These are phyloP conservation scores for Dothidotthia symphoricarpi DNA, from an alignment of 2,329 filamentous ascomycete species.

Conservation along the genomic window DNA sequence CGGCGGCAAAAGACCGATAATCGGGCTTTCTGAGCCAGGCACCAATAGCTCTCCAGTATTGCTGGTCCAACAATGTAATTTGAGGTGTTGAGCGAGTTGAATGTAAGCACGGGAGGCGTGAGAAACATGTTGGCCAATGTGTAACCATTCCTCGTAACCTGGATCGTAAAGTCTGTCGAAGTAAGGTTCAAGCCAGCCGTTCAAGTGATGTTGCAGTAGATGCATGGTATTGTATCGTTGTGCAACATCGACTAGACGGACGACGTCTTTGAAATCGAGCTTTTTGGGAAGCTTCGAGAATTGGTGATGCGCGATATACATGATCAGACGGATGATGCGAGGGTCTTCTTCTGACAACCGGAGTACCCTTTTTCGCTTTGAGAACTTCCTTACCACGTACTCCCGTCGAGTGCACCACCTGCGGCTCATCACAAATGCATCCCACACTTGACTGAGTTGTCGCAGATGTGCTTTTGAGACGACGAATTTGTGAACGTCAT, in stretches of 20 bases:
- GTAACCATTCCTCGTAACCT: constrained; percentile 27
- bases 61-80: constrained; percentile 1
- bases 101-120: too few species aligned
- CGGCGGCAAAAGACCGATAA: too few species aligned
- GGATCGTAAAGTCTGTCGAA: constrained; percentile 1
- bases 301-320: constrained; percentile 34
- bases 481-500: constrained; percentile 5
- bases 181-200: constrained; percentile 14
- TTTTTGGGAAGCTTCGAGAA: constrained; percentile 23
- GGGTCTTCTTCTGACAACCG: constrained; percentile 33
- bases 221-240: constrained; percentile 27
- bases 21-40: not conserved
- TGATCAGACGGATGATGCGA: constrained; percentile 30
- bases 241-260: constrained; percentile 26
- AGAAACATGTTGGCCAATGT: constrained; percentile 17
- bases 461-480: constrained; percentile 10
- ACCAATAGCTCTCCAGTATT: constrained; percentile 1
- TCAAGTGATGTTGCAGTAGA: constrained; percentile 10
- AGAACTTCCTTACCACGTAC: too few species aligned
- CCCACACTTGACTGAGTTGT: constrained; percentile 10
- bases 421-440: not conserved
- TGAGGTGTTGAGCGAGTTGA: constrained; percentile 8
- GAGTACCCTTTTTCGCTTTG: constrained; percentile 7
- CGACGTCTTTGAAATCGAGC: constrained; percentile 24
- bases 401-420: too few species aligned